Percentiles rank a stretch among this genome's conserved stretches.
Conservation (phyloP, 495 filamentous ascomycete species). For the Annulohypoxylon stygium region DNA sequence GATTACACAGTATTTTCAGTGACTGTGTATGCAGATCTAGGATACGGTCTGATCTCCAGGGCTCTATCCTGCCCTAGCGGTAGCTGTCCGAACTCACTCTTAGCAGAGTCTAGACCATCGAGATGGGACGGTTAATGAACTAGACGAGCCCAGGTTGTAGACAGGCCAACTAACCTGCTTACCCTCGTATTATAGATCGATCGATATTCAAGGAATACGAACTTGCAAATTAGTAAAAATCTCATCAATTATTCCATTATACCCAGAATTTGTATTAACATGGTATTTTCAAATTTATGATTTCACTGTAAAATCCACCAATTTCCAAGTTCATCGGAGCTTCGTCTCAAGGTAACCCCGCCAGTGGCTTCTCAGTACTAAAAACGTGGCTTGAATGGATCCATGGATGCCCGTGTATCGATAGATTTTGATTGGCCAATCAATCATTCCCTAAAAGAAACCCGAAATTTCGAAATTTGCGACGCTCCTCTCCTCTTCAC, state of each 20-base stretch:
- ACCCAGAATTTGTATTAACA: neutral
- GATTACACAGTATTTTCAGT: neutral
- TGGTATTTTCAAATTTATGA: too few species aligned
- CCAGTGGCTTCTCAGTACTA: constrained; percentile 8
- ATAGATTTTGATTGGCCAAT: constrained; percentile 25
- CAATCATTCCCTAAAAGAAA: constrained; percentile 14
- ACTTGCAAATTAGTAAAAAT: neutral
- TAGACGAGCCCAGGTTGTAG: constrained; percentile 10
- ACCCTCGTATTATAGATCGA: constrained; percentile 18
- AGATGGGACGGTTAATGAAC: constrained; percentile 22
- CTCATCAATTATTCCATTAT: neutral
- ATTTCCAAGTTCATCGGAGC: neutral
- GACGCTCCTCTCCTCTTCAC: constrained; percentile 47
- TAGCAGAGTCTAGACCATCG: constrained; percentile 37
- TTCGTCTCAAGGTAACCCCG: neutral
- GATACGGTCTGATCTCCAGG: constrained; percentile 14
- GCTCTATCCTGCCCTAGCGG: neutral
- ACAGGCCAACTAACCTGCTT: constrained; percentile 16
- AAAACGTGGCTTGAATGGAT: constrained; percentile 14
- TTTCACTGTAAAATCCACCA: neutral
- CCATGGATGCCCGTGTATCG: neutral
- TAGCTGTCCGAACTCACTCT: constrained; percentile 7
- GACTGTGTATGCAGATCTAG: neutral
- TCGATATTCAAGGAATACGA: constrained; percentile 22
- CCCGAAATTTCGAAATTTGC: constrained; percentile 18